Evolutionary conservation across 2,329 filamentous ascomycete species (phyloP).

Genomic region (Hymenoscyphus repandus): DNA sequence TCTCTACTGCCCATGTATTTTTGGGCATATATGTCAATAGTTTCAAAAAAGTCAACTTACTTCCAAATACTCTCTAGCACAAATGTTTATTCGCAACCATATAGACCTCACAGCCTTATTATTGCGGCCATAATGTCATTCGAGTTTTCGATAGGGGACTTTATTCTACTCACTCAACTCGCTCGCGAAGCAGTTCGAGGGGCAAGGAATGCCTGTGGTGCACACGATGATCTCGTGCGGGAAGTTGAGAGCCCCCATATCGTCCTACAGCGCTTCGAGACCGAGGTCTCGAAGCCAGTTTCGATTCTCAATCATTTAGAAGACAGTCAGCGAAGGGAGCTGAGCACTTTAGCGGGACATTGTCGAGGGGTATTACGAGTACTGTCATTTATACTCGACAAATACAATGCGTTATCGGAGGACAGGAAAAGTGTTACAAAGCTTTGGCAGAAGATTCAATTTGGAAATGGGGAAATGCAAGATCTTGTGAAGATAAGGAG

Average conservation of each 20-base stretch:
- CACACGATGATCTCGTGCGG: conserved; percentile 42
- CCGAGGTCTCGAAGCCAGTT: conserved; percentile 48
- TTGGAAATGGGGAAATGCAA: conserved; percentile 16
- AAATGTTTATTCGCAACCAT: too few relatives aligned
- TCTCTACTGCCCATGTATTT: too few relatives aligned
- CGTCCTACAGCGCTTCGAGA: conserved; percentile 47
- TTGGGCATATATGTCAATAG: too few relatives aligned
- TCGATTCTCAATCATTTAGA: conserved; percentile 41
- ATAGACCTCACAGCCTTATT: too few relatives aligned
- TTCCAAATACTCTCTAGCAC: too few relatives aligned
- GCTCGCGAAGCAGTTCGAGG: conserved; percentile 3
- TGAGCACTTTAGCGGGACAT: conserved; percentile 6
- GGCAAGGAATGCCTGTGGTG: conserved; percentile 38
- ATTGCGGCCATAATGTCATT: too few relatives aligned
- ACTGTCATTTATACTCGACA: conserved; percentile 9
- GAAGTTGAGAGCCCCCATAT: conserved; percentile 48
- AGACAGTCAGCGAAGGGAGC: conserved; percentile 8
- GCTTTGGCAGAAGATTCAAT: conserved; percentile 13
- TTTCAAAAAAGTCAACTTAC: too few relatives aligned
- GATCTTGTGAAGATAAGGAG: conserved; percentile 11
- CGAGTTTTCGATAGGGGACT: neutral
- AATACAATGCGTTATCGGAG: conserved; percentile 14
- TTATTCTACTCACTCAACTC: conserved; percentile 1
- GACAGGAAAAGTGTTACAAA: conserved; percentile 10
- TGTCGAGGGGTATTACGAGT: conserved; percentile 11